A percentile compares a stretch with the other conserved stretches of the same genome.
Evolutionary conservation across 2,329 filamentous ascomycete genomes (phyloP).

Genomic region (Fusarium sublunatum): DNA sequence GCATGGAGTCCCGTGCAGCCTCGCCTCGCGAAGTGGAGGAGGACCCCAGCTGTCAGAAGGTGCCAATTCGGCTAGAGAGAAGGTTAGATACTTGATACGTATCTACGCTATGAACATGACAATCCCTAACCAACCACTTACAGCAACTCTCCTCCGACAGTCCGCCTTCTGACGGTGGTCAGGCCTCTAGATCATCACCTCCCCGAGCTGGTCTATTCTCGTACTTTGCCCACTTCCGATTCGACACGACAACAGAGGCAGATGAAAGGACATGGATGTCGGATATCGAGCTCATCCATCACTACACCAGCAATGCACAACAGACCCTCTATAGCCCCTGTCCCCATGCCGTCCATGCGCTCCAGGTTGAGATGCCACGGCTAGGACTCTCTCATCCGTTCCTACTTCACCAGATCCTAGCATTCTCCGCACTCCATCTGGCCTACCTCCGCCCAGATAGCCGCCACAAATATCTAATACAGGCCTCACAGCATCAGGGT

Average conservation of each 20-base stretch:
- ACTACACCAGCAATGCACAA: constrained; percentile 26
- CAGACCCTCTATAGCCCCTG: constrained; percentile 13
- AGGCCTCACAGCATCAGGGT: constrained; percentile 24
- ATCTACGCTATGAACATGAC: background rate
- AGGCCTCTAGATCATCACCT: background rate
- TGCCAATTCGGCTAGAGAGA: background rate
- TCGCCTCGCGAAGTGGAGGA: background rate
- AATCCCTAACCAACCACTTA: background rate
- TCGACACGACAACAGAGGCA: background rate
- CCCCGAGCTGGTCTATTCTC: background rate
- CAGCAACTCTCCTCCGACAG: background rate
- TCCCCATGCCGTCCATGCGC: background rate
- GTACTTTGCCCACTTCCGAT: constrained; percentile 19
- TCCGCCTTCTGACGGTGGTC: background rate
- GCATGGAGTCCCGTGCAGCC: constrained; percentile 21
- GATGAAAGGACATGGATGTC: constrained; percentile 3
- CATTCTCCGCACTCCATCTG: constrained; percentile 24
- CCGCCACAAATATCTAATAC: constrained; percentile 17
- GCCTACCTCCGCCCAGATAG: constrained; percentile 12
- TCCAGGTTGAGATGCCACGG: constrained; percentile 16
- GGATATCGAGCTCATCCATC: constrained; percentile 20
- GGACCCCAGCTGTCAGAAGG: background rate
- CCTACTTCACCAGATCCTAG: constrained; percentile 23
- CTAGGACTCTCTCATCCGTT: constrained; percentile 10
- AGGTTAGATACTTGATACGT: background rate